These are phyloP conservation scores for Melanomma pulvis-pyrius DNA, from an alignment of 495 filamentous ascomycete genomes.

Conservation along the genomic window DNA sequence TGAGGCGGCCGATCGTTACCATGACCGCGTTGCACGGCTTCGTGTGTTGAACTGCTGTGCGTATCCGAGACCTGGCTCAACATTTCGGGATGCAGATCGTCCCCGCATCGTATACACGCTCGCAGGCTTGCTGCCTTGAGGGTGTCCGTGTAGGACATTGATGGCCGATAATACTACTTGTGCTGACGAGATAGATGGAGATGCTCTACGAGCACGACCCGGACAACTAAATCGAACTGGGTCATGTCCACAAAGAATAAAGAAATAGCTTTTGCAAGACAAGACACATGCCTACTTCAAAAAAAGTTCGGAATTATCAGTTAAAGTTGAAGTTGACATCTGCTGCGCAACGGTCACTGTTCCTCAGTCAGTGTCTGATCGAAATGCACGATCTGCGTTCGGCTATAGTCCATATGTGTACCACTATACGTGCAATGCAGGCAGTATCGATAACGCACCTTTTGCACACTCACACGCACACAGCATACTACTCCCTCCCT, in stretches of 20 bases:
- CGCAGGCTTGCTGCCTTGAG: background rate
- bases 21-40: background rate
- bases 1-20: background rate
- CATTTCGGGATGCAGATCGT: background rate
- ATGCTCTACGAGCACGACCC: too few species aligned
- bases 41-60: background rate
- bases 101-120: background rate
- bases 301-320: background rate
- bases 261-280: too few species aligned
- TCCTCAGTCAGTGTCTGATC: background rate
- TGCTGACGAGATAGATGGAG: too few species aligned
- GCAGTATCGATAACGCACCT: background rate
- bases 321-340: background rate
- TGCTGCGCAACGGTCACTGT: background rate
- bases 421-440: background rate
- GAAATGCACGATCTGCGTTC: background rate
- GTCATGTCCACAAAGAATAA: too few species aligned
- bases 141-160: too few species aligned
- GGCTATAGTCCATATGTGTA: background rate
- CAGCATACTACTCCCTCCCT: background rate
- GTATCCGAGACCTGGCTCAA: background rate
- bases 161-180: too few species aligned
- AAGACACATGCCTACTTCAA: background rate
- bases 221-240: too few species aligned
- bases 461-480: background rate